Evolutionary conservation across 2,329 filamentous ascomycete species (phyloP).

Genomic region (Aspergillus jensenii): DNA sequence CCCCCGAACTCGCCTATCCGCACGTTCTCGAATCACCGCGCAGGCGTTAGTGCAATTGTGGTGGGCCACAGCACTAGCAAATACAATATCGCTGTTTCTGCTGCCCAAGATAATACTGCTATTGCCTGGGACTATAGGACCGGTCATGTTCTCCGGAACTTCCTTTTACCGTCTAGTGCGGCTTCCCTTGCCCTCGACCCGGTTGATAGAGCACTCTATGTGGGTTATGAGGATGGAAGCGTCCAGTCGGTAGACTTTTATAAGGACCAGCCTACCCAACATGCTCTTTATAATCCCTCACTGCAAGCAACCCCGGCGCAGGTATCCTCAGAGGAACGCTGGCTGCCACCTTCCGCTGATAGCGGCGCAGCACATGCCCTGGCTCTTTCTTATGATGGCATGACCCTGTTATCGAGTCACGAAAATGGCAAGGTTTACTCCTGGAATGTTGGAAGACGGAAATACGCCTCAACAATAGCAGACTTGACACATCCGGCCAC

Average conservation of each 20-base stretch:
- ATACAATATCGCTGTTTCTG: constrained; percentile 80
- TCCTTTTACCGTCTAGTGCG: constrained; percentile 73
- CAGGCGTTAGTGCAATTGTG: constrained; percentile 48
- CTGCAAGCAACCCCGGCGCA: constrained; percentile 44
- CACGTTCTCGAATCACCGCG: constrained; percentile 71
- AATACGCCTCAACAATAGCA: constrained; percentile 65
- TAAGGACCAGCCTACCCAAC: constrained; percentile 46
- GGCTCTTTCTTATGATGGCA: constrained; percentile 78
- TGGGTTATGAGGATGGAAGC: constrained; percentile 76
- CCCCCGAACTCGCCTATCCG: constrained; percentile 65
- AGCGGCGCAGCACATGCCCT: constrained; percentile 68
- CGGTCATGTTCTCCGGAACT: constrained; percentile 73
- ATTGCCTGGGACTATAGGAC: constrained; percentile 91
- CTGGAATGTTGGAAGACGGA: constrained; percentile 76
- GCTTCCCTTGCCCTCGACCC: constrained; percentile 76
- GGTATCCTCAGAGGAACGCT: constrained; percentile 41
- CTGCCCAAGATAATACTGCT: constrained; percentile 81
- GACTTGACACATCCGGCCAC: constrained; percentile 80
- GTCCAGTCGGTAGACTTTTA: constrained; percentile 79
- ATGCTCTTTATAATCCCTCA: constrained; percentile 35
- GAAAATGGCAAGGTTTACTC: constrained; percentile 72
- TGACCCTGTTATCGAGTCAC: constrained; percentile 77
- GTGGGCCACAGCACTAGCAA: constrained; percentile 68
- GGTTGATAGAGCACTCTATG: constrained; percentile 77
- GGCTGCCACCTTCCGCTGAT: constrained; percentile 59